Percentiles rank a stretch among this genome's conserved stretches.
These are phyloP conservation scores for Dendrobium catenatum DNA, from an alignment of 106 monocot species.

Conservation along the genomic window DNA sequence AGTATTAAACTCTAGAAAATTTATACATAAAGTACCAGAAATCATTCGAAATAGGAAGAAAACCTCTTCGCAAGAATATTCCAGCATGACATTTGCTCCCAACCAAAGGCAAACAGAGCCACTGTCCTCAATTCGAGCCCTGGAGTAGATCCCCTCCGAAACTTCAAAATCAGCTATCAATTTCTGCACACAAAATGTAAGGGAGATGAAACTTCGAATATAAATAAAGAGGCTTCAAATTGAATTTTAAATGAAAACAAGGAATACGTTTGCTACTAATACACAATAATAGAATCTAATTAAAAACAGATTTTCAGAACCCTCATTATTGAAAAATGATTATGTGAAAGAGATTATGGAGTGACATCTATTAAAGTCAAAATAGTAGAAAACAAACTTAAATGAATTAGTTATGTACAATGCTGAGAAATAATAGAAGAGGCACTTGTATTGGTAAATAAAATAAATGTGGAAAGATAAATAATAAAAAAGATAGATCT, in stretches of 20 bases:
- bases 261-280: background rate
- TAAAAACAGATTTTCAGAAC: no score
- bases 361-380: no score
- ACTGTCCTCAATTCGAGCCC: background rate
- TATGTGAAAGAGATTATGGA: no score
- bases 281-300: no score
- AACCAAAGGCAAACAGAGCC: background rate
- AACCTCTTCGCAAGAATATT: slow-evolving; percentile 2
- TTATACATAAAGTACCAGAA: background rate
- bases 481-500: no score
- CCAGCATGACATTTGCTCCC: slow-evolving; percentile 1
- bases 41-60: background rate
- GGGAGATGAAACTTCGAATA: background rate
- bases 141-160: background rate
- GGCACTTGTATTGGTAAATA: no score
- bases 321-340: no score
- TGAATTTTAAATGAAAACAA: background rate
- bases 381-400: no score
- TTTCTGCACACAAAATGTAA: background rate
- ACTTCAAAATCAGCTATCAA: slow-evolving; percentile 2
- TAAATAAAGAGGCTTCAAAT: background rate
- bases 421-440: no score
- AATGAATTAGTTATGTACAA: no score
- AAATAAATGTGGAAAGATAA: no score
- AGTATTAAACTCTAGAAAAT: background rate